Evolutionary conservation across 106 monocot species (phyloP), one percentile per base, ranked within the genome.

Genomic region (Acorus calamus): DNA sequence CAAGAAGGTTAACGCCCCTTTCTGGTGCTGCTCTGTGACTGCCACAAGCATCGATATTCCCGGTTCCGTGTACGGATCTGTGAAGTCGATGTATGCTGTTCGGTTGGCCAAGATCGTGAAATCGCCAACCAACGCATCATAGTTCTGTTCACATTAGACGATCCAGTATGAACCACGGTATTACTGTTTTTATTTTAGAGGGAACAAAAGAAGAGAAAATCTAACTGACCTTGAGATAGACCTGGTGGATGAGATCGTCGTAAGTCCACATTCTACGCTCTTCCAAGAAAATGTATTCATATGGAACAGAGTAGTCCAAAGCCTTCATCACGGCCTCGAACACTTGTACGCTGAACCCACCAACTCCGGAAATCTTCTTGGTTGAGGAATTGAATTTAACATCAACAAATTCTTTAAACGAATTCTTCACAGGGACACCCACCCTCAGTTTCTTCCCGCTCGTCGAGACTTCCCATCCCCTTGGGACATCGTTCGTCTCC

Each of bases 391-490:
- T 49, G 0, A 11, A 6, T 6, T 11, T 11, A 4, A 47, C 4
- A 5, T 9, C 41, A 12, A 43, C 63, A 14, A 57, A 49, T 10
- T 4, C 48, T n/a, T 5, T 5, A 6, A 47, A 7, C 42, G 11
- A 4, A 43, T 11, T n/a, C 3, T 10, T n/a, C 11, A 48, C 11
- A n/a, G 63, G 63, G 6, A 63, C 63, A 11, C 46, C 48, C 7
- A 63, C 14, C 48, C 49, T 63, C 4, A 63, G 63, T 13, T 63
- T 63, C 48, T 63, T 63, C 6, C 63, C 63, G n/a, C 41, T 48
- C 11, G 44, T 49, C 11, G 63, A 49, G 11, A 9, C 10, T 14
- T 57, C 57, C 57, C 57, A 43, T 7, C 48, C 41, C 11, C 14
- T 47, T 3, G 46, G 47, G 7, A 42, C 28, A 28, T 28, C 28